Percentiles rank a stretch among this genome's conserved stretches.
Evolutionary conservation across 257 asterid genomes (phyloP).

Genomic region (Scutellaria barbata): DNA sequence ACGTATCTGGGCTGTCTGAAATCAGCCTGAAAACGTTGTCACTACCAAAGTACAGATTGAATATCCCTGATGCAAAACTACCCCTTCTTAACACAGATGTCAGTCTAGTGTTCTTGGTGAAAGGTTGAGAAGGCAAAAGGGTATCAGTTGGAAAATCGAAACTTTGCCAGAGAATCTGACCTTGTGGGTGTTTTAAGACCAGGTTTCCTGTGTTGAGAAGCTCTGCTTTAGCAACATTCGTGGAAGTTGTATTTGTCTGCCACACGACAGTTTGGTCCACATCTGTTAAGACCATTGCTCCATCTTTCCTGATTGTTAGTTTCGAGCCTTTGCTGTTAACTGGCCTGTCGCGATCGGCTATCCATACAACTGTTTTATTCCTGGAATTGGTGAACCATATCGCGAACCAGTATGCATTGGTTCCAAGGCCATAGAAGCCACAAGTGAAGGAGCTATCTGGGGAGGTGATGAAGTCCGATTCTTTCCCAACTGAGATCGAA

Average conservation of each 20-base stretch:
- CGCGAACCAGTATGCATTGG: conserved; percentile 67
- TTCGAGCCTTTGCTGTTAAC: conserved; percentile 57
- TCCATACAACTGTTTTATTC: conserved; percentile 68
- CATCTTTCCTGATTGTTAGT: conserved; percentile 42
- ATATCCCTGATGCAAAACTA: conserved; percentile 57
- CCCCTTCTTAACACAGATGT: conserved; percentile 51
- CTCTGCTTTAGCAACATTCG: conserved; percentile 45
- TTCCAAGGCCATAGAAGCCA: conserved; percentile 56
- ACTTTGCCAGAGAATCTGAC: conserved; percentile 63
- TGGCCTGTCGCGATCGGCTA: conserved; percentile 63
- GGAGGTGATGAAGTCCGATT: conserved; percentile 50
- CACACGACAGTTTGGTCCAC: conserved; percentile 50
- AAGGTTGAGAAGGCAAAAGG: conserved; percentile 59
- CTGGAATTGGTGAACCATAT: conserved; percentile 72
- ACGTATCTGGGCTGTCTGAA: conserved; percentile 61
- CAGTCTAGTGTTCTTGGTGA: conserved; percentile 59
- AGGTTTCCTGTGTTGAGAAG: conserved; percentile 64
- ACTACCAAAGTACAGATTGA: conserved; percentile 58
- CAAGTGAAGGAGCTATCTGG: conserved; percentile 60
- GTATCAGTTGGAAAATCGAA: conserved; percentile 70
- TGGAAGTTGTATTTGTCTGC: conserved; percentile 51
- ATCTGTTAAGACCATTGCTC: conserved; percentile 54
- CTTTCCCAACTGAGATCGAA: conserved; percentile 54
- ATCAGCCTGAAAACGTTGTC: conserved; percentile 63
- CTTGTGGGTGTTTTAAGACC: conserved; percentile 43